Evolutionary conservation across 1,284 basidiomycete genomes (phyloP).

Genomic region (Xerocomus tenax): DNA sequence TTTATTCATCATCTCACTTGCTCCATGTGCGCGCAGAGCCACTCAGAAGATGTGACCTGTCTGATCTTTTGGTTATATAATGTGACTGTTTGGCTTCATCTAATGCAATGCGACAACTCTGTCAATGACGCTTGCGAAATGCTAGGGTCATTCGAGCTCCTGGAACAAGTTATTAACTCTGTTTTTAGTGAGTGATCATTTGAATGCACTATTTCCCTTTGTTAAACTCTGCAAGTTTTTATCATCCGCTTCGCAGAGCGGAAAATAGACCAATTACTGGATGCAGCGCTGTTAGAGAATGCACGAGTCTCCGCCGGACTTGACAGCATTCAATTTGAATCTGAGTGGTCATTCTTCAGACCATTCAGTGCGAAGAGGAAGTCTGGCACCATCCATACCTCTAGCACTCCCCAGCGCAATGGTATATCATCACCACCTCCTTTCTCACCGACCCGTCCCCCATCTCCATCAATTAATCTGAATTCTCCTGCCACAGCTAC

Average conservation of each 20-base stretch:
- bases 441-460: conserved; percentile 39
- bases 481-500: conserved; percentile 34
- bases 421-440: conserved; percentile 32
- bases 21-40: conserved; percentile 43
- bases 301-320: conserved; percentile 71
- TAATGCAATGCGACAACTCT: conserved; percentile 75
- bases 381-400: conserved; percentile 29
- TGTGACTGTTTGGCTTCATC: conserved; percentile 79
- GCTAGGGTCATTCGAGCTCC: conserved; percentile 68
- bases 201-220: neutral
- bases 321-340: conserved; percentile 84
- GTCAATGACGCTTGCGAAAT: conserved; percentile 71
- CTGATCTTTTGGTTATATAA: conserved; percentile 96
- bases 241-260: conserved; percentile 89
- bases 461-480: conserved; percentile 41
- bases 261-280: conserved; percentile 80
- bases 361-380: conserved; percentile 68
- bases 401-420: conserved; percentile 33
- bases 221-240: conserved; percentile 55
- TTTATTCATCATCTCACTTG: conserved; percentile 2
- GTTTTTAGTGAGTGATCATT: conserved; percentile 65
- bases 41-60: conserved; percentile 76
- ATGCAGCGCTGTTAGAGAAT: conserved; percentile 78
- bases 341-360: conserved; percentile 89
- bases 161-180: conserved; percentile 88